Percentiles rank a stretch among this genome's conserved stretches.
phyloP scores from a whole-genome alignment of 2,329 filamentous ascomycete species.

The Penicillium hesseltinei region DNA sequence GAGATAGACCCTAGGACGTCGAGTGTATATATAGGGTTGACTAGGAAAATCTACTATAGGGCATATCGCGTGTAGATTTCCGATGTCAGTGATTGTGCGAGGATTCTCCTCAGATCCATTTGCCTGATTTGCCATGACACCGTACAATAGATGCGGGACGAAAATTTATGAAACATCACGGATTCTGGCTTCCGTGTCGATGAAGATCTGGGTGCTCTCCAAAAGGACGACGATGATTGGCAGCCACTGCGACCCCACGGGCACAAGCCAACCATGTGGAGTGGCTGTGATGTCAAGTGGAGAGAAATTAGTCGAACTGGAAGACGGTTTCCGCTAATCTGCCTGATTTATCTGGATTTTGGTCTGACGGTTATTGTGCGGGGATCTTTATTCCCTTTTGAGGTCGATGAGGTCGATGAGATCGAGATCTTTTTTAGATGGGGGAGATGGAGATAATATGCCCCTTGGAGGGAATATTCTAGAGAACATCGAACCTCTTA shows the following conservation, averaged over 20 bases:
- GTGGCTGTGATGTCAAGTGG: conserved; percentile 12
- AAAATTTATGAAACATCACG: conserved; percentile 22
- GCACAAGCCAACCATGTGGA: conserved; percentile 4
- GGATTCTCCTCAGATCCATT: conserved; percentile 4
- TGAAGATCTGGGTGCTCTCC: conserved; percentile 5
- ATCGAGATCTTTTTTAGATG: not conserved
- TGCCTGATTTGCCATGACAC: conserved; percentile 19
- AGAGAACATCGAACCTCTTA: not conserved
- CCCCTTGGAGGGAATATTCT: not conserved
- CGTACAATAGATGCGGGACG: not conserved
- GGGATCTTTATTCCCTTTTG: not conserved
- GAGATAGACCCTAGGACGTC: not conserved
- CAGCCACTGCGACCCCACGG: not conserved
- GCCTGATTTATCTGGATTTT: not conserved
- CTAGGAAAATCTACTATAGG: not conserved
- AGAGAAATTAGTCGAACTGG: not conserved
- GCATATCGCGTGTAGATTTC: conserved; percentile 23
- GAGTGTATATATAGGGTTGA: conserved; percentile 17
- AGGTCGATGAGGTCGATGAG: not conserved
- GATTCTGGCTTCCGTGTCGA: conserved; percentile 34
- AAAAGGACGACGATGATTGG: conserved; percentile 11
- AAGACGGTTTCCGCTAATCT: conserved; percentile 10
- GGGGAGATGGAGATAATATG: not conserved
- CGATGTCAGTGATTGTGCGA: conserved; percentile 10
- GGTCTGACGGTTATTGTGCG: not conserved